Percentiles rank a stretch among this genome's conserved stretches.
Evolutionary conservation across 495 filamentous ascomycete species (phyloP).

Genomic region (Cladorrhinum samala): DNA sequence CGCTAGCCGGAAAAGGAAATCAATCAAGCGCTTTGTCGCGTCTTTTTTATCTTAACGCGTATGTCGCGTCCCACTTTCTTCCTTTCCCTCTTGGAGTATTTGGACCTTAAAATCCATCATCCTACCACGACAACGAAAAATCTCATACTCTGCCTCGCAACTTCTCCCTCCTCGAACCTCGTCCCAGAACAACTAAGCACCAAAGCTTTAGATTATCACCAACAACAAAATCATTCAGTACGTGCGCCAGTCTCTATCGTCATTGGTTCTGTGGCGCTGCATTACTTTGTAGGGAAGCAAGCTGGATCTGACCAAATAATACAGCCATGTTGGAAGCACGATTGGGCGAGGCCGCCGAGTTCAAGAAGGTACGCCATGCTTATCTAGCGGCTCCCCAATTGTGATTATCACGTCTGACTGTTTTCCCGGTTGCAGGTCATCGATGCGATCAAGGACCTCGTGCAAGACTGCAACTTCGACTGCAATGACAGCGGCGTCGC

Average conservation of each 20-base stretch:
- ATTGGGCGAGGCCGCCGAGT: slow-evolving; percentile 84
- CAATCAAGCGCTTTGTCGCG: slow-evolving; percentile 25
- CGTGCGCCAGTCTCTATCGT: neutral
- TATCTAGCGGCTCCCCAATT: too few species aligned
- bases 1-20: slow-evolving; percentile 16
- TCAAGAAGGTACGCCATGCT: slow-evolving; percentile 92
- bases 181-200: too few species aligned
- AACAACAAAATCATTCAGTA: neutral
- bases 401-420: too few species aligned
- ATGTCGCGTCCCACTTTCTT: slow-evolving; percentile 18
- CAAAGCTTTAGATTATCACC: neutral
- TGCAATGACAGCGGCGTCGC: slow-evolving; percentile 99
- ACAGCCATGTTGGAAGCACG: slow-evolving; percentile 84
- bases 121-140: neutral
- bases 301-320: slow-evolving; percentile 9
- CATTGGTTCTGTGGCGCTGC: neutral
- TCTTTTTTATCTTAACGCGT: slow-evolving; percentile 13
- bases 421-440: slow-evolving; percentile 59
- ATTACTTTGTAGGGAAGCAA: neutral
- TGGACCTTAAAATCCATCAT: slow-evolving; percentile 5
- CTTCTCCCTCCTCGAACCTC: neutral
- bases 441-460: slow-evolving; percentile 98
- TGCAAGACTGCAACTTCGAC: slow-evolving; percentile 99
- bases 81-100: slow-evolving; percentile 6
- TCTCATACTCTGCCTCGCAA: neutral